Evolutionary conservation across 805 yeast genomes (phyloP).

Genomic region (Vanderwaltozyma verrucispora): DNA sequence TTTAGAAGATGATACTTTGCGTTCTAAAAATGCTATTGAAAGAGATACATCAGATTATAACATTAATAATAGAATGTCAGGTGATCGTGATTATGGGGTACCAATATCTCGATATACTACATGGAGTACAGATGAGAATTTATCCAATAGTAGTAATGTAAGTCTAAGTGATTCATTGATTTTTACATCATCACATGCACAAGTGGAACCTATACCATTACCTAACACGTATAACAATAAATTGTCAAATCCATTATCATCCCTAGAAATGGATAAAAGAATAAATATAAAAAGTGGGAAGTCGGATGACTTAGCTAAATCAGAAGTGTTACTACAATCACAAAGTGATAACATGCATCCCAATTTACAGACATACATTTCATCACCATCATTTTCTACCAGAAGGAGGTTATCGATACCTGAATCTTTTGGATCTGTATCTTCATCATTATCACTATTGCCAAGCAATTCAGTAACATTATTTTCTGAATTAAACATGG

Average conservation of each 20-base stretch:
- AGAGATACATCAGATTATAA: background rate
- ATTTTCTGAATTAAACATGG: constrained; percentile 11
- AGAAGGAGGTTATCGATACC: constrained; percentile 6
- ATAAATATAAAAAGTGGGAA: too few relatives aligned
- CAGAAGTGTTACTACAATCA: too few relatives aligned
- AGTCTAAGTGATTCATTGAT: constrained; percentile 13
- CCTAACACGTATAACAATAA: constrained; percentile 14
- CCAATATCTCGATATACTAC: constrained; percentile 6
- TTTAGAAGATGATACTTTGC: background rate
- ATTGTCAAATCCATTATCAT: too few relatives aligned
- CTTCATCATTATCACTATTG: constrained; percentile 10
- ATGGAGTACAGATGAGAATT: constrained; percentile 5
- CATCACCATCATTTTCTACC: background rate
- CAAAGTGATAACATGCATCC: too few relatives aligned
- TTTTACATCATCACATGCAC: constrained; percentile 25
- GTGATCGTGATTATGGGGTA: background rate
- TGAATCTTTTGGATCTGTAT: constrained; percentile 10
- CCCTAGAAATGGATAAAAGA: too few relatives aligned
- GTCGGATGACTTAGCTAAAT: too few relatives aligned
- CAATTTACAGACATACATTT: background rate
- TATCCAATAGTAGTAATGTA: background rate
- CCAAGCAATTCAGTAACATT: constrained; percentile 10
- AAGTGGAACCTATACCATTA: constrained; percentile 30
- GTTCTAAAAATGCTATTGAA: background rate
- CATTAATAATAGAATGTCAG: too few relatives aligned